Evolutionary conservation across 129 eudicot genomes (phyloP).

Genomic region (Escallonia herrerae): DNA sequence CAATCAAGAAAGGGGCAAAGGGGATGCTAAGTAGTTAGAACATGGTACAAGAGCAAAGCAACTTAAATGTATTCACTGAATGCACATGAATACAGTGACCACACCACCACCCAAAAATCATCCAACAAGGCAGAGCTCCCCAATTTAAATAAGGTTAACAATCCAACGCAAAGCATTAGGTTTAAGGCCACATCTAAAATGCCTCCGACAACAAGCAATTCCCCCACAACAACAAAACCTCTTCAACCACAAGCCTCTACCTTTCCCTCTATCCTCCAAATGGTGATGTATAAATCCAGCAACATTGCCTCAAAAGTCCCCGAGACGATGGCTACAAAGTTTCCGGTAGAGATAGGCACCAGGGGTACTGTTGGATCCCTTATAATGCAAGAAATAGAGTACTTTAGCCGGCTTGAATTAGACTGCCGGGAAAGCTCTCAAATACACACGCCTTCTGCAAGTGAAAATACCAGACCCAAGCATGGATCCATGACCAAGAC

Average conservation of each 20-base stretch:
- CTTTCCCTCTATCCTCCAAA: conserved; percentile 3
- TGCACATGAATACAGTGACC: conserved; percentile 40
- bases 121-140: conserved; percentile 12
- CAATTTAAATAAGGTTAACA: conserved; percentile 22
- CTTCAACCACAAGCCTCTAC: conserved; percentile 14
- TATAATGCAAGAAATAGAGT: conserved; percentile 62
- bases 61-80: conserved; percentile 37
- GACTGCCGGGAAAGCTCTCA: conserved; percentile 16
- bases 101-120: conserved; percentile 26
- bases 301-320: conserved; percentile 9
- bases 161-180: conserved; percentile 13
- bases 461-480: conserved; percentile 25
- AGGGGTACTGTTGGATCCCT: conserved; percentile 79
- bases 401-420: conserved; percentile 27
- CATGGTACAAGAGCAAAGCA: conserved; percentile 24
- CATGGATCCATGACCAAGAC: conserved; percentile 16
- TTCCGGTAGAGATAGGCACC: conserved; percentile 55
- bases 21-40: conserved; percentile 30
- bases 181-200: conserved; percentile 11
- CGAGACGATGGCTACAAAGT: conserved; percentile 23
- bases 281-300: conserved; percentile 2
- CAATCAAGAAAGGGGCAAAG: neutral
- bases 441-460: conserved; percentile 15
- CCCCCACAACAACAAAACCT: conserved; percentile 17
- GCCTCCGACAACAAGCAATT: conserved; percentile 16